Evolutionary conservation across 805 yeast genomes (phyloP).

Genomic region (Hagleromyces aurorensis): DNA sequence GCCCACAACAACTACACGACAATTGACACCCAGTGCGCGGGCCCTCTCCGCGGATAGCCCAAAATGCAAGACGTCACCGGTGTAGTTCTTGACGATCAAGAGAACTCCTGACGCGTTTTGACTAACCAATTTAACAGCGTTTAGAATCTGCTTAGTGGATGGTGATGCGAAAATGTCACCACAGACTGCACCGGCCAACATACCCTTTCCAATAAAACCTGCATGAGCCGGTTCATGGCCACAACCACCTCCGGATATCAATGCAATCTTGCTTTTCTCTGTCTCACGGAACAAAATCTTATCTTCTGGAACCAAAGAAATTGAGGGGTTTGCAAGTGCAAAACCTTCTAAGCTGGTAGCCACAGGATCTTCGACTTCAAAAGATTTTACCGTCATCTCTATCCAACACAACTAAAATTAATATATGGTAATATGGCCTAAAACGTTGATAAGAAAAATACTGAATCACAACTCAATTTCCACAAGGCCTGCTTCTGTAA

Average conservation of each 20-base stretch:
- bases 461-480: too few species aligned
- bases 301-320: constrained; percentile 32
- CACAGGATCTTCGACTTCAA: constrained; percentile 35
- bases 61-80: constrained; percentile 90
- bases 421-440: too few species aligned
- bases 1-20: constrained; percentile 69
- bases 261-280: constrained; percentile 46
- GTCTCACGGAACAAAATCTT: constrained; percentile 33
- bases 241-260: constrained; percentile 88
- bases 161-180: constrained; percentile 95
- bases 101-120: constrained; percentile 48
- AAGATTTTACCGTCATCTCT: constrained; percentile 27
- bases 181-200: constrained; percentile 79
- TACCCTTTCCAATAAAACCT: constrained; percentile 81
- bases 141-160: constrained; percentile 79
- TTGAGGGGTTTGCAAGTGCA: constrained; percentile 32
- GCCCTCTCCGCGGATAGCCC: constrained; percentile 89
- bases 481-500: too few species aligned
- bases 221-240: constrained; percentile 96
- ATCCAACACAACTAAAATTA: too few species aligned
- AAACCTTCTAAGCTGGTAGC: constrained; percentile 33
- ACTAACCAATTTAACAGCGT: constrained; percentile 41
- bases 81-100: constrained; percentile 81
- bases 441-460: too few species aligned
- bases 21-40: constrained; percentile 62